These are phyloP conservation scores for Geotrichum restrictum DNA, from an alignment of 1,139 yeast genomes.

Conservation along the genomic window DNA sequence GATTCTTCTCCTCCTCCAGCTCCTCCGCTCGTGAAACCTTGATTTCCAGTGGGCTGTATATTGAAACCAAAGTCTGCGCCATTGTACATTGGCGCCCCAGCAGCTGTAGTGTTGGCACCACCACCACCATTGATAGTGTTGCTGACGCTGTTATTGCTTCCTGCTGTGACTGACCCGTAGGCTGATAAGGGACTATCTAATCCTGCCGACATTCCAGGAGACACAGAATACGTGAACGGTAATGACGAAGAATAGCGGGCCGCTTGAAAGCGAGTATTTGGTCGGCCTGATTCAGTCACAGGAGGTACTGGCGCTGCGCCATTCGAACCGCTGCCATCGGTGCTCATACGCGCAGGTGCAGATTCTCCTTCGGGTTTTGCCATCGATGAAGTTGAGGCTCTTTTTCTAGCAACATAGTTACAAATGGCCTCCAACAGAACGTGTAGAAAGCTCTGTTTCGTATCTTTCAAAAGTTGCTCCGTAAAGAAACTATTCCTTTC, in stretches of 20 bases:
- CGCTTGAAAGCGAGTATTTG: not conserved
- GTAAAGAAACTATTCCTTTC: not conserved
- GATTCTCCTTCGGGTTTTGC: not conserved
- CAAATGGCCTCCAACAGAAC: not conserved
- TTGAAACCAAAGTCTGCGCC: no score
- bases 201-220: not conserved
- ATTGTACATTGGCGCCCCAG: no score
- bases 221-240: not conserved
- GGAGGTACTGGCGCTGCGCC: not conserved
- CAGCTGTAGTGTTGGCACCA: no score
- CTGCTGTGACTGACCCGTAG: no score
- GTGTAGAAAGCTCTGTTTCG: conserved; percentile 1
- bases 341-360: not conserved
- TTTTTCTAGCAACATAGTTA: not conserved
- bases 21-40: no score
- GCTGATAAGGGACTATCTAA: no score
- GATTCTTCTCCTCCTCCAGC: no score
- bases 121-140: no score
- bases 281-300: no score
- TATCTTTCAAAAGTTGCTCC: not conserved
- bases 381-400: not conserved
- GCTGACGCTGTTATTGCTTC: no score
- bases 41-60: no score
- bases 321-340: not conserved
- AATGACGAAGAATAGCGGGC: not conserved